Conservation (phyloP, 2,329 filamentous ascomycete species). For the Hymenoscyphus albidus region DNA sequence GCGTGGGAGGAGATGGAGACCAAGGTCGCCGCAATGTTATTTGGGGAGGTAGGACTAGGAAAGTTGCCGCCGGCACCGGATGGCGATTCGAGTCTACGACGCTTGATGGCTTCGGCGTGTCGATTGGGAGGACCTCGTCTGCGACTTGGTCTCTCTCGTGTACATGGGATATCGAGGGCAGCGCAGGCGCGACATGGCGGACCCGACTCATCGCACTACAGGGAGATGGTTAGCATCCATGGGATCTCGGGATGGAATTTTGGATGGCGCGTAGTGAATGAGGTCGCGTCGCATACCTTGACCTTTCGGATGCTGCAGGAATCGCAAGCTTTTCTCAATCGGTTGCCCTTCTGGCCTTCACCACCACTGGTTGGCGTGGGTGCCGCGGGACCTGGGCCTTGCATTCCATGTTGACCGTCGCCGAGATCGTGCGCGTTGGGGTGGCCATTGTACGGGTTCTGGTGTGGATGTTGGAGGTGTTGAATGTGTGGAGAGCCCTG, state of each 20-base stretch:
- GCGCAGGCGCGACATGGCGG: slow-evolving; percentile 63
- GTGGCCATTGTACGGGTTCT: slow-evolving; percentile 20
- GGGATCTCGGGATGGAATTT: background rate
- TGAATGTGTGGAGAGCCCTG: slow-evolving; percentile 2
- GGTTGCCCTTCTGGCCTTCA: slow-evolving; percentile 31
- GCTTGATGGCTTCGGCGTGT: slow-evolving; percentile 65
- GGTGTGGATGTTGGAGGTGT: slow-evolving; percentile 12
- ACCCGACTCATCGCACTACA: slow-evolving; percentile 61
- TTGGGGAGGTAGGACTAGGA: slow-evolving; percentile 32
- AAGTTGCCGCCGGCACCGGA: slow-evolving; percentile 17
- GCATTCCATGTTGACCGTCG: slow-evolving; percentile 15
- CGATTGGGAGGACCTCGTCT: slow-evolving; percentile 62
- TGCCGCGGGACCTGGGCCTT: background rate
- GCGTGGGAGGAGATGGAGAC: slow-evolving; percentile 34
- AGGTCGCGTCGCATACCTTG: slow-evolving; percentile 38
- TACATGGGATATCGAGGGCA: slow-evolving; percentile 63
- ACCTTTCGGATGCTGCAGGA: slow-evolving; percentile 51
- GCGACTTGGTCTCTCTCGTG: slow-evolving; percentile 59
- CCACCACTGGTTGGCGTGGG: slow-evolving; percentile 17
- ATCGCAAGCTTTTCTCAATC: slow-evolving; percentile 49
- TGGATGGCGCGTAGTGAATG: background rate
- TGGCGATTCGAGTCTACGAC: slow-evolving; percentile 43
- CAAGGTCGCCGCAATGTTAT: slow-evolving; percentile 33
- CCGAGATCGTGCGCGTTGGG: slow-evolving; percentile 19
- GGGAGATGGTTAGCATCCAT: background rate